A percentile compares a stretch with the other conserved stretches of the same genome.
These are phyloP conservation scores for Zoysia japonica DNA, from an alignment of 176 grass and related monocot species.

Conservation along the genomic window DNA sequence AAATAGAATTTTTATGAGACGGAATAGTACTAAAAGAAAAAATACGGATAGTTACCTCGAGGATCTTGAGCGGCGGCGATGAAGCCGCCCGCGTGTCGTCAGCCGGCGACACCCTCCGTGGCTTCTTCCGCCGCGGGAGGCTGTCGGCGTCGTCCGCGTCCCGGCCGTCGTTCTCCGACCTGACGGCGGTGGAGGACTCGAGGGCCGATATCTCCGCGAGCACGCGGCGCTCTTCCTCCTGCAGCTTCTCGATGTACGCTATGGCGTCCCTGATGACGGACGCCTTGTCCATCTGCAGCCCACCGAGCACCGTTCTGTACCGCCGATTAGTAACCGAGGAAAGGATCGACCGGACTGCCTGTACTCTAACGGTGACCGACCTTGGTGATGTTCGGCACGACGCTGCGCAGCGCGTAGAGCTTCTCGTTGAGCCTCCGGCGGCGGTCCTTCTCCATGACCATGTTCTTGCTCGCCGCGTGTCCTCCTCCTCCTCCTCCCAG, in stretches of 20 bases:
- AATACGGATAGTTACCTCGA: constrained; percentile 22
- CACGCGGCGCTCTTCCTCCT: constrained; percentile 59
- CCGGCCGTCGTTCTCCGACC: background rate
- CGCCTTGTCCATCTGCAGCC: constrained; percentile 75
- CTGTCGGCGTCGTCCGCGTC: background rate
- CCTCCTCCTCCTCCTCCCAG: background rate
- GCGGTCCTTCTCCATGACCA: constrained; percentile 48
- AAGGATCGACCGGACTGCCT: no score
- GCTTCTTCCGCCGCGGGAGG: constrained; percentile 25
- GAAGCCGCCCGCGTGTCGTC: background rate
- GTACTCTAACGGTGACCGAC: background rate
- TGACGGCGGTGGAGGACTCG: background rate
- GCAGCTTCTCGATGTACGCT: constrained; percentile 59
- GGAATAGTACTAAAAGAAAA: no score
- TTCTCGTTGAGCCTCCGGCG: constrained; percentile 64
- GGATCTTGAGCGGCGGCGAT: constrained; percentile 39
- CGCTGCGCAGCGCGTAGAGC: constrained; percentile 50
- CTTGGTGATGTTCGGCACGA: constrained; percentile 74
- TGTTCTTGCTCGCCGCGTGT: constrained; percentile 29
- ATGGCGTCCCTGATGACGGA: constrained; percentile 75
- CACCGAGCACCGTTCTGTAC: no score
- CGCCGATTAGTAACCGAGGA: no score
- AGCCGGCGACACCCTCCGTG: background rate
- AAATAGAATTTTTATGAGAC: no score
- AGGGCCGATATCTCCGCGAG: constrained; percentile 47